These are phyloP conservation scores for Samsoniella hepiali DNA, from an alignment of 2,329 filamentous ascomycete species.

Conservation along the genomic window DNA sequence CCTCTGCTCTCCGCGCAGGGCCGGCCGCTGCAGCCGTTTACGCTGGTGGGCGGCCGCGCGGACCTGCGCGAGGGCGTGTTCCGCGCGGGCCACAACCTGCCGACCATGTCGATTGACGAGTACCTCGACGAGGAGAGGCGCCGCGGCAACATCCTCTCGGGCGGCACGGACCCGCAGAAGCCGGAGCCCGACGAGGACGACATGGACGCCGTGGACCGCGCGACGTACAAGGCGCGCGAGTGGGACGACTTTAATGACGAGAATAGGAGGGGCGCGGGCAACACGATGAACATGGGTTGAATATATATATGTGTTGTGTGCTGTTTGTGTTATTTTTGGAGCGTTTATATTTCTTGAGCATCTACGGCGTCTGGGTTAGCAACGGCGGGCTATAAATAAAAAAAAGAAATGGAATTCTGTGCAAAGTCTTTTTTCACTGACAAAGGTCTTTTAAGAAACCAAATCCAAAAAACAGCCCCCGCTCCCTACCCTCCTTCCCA, in stretches of 20 bases:
- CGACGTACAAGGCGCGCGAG: conserved; percentile 86
- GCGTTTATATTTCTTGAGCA: neutral
- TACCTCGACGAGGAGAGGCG: conserved; percentile 88
- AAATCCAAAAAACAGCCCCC: no score
- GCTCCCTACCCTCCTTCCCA: neutral
- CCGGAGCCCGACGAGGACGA: conserved; percentile 86
- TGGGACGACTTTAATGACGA: conserved; percentile 95
- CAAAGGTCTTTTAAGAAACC: no score
- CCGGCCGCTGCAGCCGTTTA: conserved; percentile 88
- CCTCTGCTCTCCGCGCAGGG: conserved; percentile 76
- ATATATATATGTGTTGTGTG: neutral
- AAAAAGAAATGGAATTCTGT: neutral
- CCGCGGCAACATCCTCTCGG: conserved; percentile 85
- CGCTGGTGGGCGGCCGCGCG: conserved; percentile 72
- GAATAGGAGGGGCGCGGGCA: conserved; percentile 80
- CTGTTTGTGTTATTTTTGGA: neutral
- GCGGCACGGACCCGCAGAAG: conserved; percentile 70
- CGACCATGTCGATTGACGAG: conserved; percentile 97
- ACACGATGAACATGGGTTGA: conserved; percentile 74
- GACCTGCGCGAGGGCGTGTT: conserved; percentile 80
- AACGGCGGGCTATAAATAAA: neutral
- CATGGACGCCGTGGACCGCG: conserved; percentile 78
- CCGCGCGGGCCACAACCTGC: conserved; percentile 83
- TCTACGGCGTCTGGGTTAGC: conserved; percentile 5
- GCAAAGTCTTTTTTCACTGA: neutral